Evolutionary conservation across 1,284 basidiomycete genomes (phyloP).

Genomic region (Ceratobasidium sp.): DNA sequence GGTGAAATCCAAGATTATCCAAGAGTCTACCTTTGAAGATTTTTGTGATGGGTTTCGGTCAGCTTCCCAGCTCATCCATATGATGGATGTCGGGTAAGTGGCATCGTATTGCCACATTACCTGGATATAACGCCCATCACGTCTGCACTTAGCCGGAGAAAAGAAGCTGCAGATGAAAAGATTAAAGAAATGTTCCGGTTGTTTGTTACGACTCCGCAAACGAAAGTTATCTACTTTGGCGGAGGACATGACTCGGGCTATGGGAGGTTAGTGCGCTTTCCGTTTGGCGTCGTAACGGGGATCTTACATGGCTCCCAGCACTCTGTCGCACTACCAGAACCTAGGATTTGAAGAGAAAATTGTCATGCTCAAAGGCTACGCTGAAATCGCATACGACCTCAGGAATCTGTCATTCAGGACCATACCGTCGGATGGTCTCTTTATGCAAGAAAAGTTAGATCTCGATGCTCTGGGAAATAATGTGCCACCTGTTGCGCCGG

Average conservation of each 20-base stretch:
- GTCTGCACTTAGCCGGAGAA: slow-evolving; percentile 11
- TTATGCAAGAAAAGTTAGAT: slow-evolving; percentile 38
- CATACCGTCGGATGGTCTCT: slow-evolving; percentile 14
- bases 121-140: not conserved
- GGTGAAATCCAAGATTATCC: slow-evolving; percentile 8
- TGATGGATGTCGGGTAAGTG: slow-evolving; percentile 40
- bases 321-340: slow-evolving; percentile 32
- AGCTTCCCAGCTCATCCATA: slow-evolving; percentile 37
- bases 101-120: not conserved
- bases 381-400: slow-evolving; percentile 33
- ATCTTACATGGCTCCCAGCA: not conserved
- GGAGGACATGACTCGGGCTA: slow-evolving; percentile 39
- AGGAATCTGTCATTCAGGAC: slow-evolving; percentile 33
- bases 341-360: slow-evolving; percentile 38
- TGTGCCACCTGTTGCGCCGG: not conserved
- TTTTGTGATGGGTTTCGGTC: slow-evolving; percentile 40
- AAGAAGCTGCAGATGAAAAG: slow-evolving; percentile 40
- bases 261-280: slow-evolving; percentile 19
- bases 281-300: not conserved
- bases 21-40: slow-evolving; percentile 22
- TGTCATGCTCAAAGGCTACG: slow-evolving; percentile 35
- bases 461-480: not conserved
- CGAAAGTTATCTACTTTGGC: slow-evolving; percentile 35
- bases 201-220: slow-evolving; percentile 24
- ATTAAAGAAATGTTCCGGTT: slow-evolving; percentile 40